Evolutionary conservation across 768 basidiomycete species (phyloP), one percentile per base, ranked within the genome.

Genomic region (Mycena crocata): DNA sequence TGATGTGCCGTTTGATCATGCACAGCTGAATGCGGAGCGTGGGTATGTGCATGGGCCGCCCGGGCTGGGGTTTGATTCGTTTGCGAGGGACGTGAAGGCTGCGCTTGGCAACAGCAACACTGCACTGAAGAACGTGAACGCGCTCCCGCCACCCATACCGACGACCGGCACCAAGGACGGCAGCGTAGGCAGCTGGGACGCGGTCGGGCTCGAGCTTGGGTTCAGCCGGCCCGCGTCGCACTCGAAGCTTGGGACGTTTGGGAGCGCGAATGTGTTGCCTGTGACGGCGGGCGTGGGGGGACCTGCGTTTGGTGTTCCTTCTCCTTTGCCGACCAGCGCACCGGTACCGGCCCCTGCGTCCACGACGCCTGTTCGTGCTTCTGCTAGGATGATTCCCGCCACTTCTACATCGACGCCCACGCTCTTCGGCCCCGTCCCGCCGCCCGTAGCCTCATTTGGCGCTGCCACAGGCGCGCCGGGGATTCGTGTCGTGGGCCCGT

Each of bases 191-290:
- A 49, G 57, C 23, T 63, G 65, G 62, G 62, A 66, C 48, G 40
- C 58, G 32, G 61, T 46, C 51, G 65, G 44, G 34, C 65, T 67
- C 23, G 69, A 70, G 69, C 61, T 66, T 12, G 69, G 69, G 15
- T 70, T 70, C 42, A n/a, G 28, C 8, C 45, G 65, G 34, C 61
- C 69, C 28, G 57, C 69, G 65, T 67, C 64, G 61, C 46, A 50
- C 19, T 57, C 50, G 46, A 40, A 45, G 40, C 40, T 60, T 1
- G 65, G 68, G 30, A 66, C 68, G 49, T 65, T 69, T 31, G 69
- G 62, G 57, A 59, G 62, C 49, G 62, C 34, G 24, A 45, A 49
- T 10, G 49, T 23, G 13, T 35, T 32, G 48, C 45, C 34, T 3
- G 39, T 52, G n/a, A 28, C 57, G 1, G 28, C 39, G 40, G 48